A percentile compares a stretch with the other conserved stretches of the same genome.
Evolutionary conservation across 306 rosid species (phyloP).

Genomic region (Dalbergia cochinchinensis): DNA sequence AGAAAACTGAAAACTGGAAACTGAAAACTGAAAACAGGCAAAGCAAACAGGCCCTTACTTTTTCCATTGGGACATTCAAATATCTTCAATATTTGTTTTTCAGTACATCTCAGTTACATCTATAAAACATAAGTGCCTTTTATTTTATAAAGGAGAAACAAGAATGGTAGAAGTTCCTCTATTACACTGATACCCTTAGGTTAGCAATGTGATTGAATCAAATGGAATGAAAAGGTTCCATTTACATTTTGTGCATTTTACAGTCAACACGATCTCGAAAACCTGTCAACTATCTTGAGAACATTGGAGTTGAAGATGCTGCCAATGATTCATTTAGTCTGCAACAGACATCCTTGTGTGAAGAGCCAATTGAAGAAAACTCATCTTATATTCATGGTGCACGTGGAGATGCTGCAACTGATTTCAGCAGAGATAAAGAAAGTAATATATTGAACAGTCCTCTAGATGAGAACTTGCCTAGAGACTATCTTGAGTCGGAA

Average conservation of each 20-base stretch:
- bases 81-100: neutral
- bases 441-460: constrained; percentile 34
- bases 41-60: too few relatives aligned
- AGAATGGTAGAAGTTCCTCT: neutral
- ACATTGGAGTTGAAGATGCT: constrained; percentile 57
- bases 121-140: neutral
- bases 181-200: neutral
- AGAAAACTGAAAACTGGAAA: too few relatives aligned
- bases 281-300: constrained; percentile 64
- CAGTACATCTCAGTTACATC: neutral
- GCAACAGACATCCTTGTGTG: constrained; percentile 41
- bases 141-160: neutral
- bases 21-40: too few relatives aligned
- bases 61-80: constrained; percentile 9
- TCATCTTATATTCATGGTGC: constrained; percentile 27
- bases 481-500: constrained; percentile 52
- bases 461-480: constrained; percentile 35
- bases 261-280: constrained; percentile 79
- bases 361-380: constrained; percentile 45
- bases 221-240: constrained; percentile 26
- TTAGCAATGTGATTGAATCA: neutral
- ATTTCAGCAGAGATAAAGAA: constrained; percentile 43
- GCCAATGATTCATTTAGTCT: constrained; percentile 50
- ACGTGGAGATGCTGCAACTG: constrained; percentile 43
- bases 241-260: constrained; percentile 32